Conservation (phyloP, 208 protist genomes). For the Trypanosoma avium region DNA sequence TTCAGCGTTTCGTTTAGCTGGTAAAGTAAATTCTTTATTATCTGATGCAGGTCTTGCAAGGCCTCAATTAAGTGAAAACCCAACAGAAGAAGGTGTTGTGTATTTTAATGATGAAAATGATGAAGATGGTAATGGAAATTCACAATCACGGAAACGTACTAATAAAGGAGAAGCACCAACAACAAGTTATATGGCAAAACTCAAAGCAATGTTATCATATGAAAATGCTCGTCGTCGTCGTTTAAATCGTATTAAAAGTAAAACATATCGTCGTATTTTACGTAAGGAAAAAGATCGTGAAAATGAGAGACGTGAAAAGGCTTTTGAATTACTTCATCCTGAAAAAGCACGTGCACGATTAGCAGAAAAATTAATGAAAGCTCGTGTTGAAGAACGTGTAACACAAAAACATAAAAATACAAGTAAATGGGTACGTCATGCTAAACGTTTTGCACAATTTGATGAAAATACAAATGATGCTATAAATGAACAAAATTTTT, state of each 20-base stretch:
- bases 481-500: slow-evolving; percentile 81
- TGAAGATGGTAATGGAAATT: neutral
- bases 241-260: slow-evolving; percentile 93
- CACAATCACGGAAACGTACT: neutral
- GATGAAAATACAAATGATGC: slow-evolving; percentile 82
- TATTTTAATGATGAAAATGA: slow-evolving; percentile 22
- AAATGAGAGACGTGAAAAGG: slow-evolving; percentile 72
- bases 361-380: slow-evolving; percentile 74
- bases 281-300: slow-evolving; percentile 92
- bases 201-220: slow-evolving; percentile 89
- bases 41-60: slow-evolving; percentile 57
- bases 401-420: slow-evolving; percentile 94
- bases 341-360: slow-evolving; percentile 74
- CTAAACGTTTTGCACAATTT: slow-evolving; percentile 82
- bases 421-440: slow-evolving; percentile 89
- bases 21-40: slow-evolving; percentile 55
- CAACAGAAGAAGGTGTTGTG: slow-evolving; percentile 8
- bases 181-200: slow-evolving; percentile 78
- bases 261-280: slow-evolving; percentile 91
- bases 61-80: slow-evolving; percentile 15
- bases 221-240: slow-evolving; percentile 85
- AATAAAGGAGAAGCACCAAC: slow-evolving; percentile 32
- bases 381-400: slow-evolving; percentile 84
- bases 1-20: slow-evolving; percentile 53
- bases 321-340: slow-evolving; percentile 87